Evolutionary conservation across 1,284 basidiomycete genomes (phyloP).

Genomic region (Apiotrichum gamsii): DNA sequence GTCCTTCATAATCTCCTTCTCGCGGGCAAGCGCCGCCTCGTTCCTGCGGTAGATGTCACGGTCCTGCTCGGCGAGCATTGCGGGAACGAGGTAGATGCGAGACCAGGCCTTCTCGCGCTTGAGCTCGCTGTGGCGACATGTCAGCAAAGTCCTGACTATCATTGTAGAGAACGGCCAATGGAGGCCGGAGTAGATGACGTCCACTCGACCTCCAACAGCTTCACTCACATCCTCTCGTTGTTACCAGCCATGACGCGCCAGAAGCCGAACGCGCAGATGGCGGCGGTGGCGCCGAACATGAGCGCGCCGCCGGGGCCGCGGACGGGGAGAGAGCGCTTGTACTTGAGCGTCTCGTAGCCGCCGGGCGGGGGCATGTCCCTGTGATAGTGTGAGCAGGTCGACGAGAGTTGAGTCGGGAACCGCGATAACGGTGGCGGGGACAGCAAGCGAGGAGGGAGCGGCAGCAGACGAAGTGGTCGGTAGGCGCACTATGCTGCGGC

Average conservation of each 20-base stretch:
- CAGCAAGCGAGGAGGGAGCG: no score
- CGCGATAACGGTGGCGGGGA: no score
- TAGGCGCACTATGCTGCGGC: no score
- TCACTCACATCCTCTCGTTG: slow-evolving; percentile 84
- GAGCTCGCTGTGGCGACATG: slow-evolving; percentile 93
- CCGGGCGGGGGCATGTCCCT: slow-evolving; percentile 95
- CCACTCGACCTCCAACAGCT: no score
- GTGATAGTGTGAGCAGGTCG: no score
- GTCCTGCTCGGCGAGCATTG: slow-evolving; percentile 88
- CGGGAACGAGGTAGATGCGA: slow-evolving; percentile 86
- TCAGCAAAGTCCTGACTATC: no score
- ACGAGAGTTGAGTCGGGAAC: no score
- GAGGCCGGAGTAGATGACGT: no score
- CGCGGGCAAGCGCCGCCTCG: slow-evolving; percentile 70
- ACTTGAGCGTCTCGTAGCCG: slow-evolving; percentile 87
- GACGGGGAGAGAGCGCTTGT: slow-evolving; percentile 92
- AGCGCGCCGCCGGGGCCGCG: slow-evolving; percentile 82
- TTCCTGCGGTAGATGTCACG: slow-evolving; percentile 79
- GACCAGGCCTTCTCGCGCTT: slow-evolving; percentile 92
- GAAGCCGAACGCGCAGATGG: slow-evolving; percentile 85
- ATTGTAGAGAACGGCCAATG: no score
- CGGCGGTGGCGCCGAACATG: slow-evolving; percentile 77
- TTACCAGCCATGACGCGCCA: slow-evolving; percentile 86
- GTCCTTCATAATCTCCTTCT: slow-evolving; percentile 93
- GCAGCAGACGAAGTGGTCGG: no score